phyloP scores from a whole-genome alignment of 805 yeast genomes.

The Nakazawaea ambrosiae region DNA sequence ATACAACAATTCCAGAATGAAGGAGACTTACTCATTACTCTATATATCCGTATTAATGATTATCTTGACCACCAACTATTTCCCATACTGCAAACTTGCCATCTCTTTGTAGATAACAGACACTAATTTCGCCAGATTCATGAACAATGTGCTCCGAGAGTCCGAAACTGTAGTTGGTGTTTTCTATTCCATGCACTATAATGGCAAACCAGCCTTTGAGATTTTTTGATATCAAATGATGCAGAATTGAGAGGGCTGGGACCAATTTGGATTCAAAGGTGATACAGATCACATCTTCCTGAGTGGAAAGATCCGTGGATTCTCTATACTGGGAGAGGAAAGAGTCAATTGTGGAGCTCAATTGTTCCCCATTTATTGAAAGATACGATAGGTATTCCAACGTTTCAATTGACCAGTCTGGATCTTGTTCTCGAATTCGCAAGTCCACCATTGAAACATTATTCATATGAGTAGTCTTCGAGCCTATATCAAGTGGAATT shows the following conservation, averaged over 20 bases:
- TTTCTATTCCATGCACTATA: constrained; percentile 21
- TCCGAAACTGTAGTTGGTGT: constrained; percentile 21
- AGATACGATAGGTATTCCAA: constrained; percentile 26
- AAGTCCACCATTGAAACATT: background rate
- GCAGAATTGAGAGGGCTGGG: constrained; percentile 9
- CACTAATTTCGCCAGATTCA: constrained; percentile 23
- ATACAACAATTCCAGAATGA: too few species aligned
- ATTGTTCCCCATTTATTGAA: constrained; percentile 19
- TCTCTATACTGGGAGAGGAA: constrained; percentile 20
- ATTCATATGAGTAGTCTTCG: background rate
- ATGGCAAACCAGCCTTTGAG: constrained; percentile 19
- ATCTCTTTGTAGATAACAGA: constrained; percentile 15
- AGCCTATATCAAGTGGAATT: background rate
- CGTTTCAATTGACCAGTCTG: constrained; percentile 16
- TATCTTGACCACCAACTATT: constrained; percentile 22
- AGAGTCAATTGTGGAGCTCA: constrained; percentile 15
- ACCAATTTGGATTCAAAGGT: constrained; percentile 16
- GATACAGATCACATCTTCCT: constrained; percentile 12
- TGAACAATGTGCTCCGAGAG: constrained; percentile 20
- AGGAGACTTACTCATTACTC: constrained; percentile 10
- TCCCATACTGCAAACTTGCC: constrained; percentile 22
- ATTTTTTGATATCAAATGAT: background rate
- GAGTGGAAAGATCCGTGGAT: constrained; percentile 9
- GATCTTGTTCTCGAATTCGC: constrained; percentile 10
- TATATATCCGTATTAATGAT: constrained; percentile 1